Percentiles rank a stretch among this genome's conserved stretches.
These are phyloP conservation scores for Meyerozyma sp. DNA, from an alignment of 1,139 yeast genomes.

Conservation along the genomic window DNA sequence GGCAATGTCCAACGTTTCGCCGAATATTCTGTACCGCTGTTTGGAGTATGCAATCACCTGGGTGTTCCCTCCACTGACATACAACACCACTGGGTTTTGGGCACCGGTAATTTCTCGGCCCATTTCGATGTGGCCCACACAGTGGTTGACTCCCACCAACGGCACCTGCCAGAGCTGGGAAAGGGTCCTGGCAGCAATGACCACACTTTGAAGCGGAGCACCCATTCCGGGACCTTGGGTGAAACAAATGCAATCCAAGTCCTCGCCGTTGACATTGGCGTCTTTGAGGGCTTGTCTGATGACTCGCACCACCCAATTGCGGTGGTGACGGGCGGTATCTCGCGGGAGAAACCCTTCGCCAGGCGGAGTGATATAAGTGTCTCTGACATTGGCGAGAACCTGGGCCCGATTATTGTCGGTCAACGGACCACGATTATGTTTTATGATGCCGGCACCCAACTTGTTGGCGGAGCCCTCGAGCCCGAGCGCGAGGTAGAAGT, in stretches of 20 bases:
- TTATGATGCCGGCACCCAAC: constrained; percentile 87
- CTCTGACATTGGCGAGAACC: constrained; percentile 82
- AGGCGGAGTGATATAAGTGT: constrained; percentile 93
- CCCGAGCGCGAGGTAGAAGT: constrained; percentile 71
- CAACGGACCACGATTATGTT: constrained; percentile 56
- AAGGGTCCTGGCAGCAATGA: constrained; percentile 84
- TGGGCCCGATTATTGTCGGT: constrained; percentile 55
- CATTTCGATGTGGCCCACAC: constrained; percentile 98
- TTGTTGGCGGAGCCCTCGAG: constrained; percentile 97
- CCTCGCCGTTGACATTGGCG: constrained; percentile 50
- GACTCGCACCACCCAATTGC: constrained; percentile 90
- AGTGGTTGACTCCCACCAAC: constrained; percentile 90
- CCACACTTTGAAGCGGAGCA: constrained; percentile 93
- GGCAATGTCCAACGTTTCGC: constrained; percentile 95
- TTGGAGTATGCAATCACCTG: constrained; percentile 96
- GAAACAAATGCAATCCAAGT: constrained; percentile 86
- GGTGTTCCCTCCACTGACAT: constrained; percentile 97
- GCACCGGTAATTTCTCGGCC: constrained; percentile 98
- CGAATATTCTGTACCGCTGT: constrained; percentile 89
- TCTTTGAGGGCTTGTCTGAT: constrained; percentile 63
- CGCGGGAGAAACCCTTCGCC: constrained; percentile 97
- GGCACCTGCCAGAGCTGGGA: constrained; percentile 81
- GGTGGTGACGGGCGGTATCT: constrained; percentile 93
- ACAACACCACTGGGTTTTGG: constrained; percentile 86
- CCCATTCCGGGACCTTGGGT: constrained; percentile 99